These are phyloP conservation scores for Porcisia hertigi DNA, from an alignment of 208 protist species.

Conservation along the genomic window DNA sequence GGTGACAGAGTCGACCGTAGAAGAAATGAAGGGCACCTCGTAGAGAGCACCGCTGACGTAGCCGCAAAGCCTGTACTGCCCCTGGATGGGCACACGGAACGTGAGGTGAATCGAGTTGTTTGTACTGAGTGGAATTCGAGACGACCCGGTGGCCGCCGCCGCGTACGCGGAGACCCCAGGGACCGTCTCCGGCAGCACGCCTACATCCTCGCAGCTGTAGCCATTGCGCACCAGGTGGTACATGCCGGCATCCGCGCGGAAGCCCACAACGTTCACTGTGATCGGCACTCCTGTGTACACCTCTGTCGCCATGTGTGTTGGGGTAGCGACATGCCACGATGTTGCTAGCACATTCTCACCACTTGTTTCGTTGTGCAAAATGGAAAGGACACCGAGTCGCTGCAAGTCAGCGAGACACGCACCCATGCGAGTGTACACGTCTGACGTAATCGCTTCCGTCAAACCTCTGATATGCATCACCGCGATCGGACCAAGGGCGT, in stretches of 20 bases:
- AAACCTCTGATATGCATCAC: slow-evolving; percentile 37
- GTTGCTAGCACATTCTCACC: slow-evolving; percentile 35
- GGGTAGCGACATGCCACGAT: slow-evolving; percentile 32
- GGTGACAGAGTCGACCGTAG: slow-evolving; percentile 15
- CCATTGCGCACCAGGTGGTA: slow-evolving; percentile 28
- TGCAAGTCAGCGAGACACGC: slow-evolving; percentile 35
- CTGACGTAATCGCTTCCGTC: slow-evolving; percentile 19
- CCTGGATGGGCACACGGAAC: slow-evolving; percentile 42
- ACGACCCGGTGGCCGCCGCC: not conserved
- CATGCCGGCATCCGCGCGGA: slow-evolving; percentile 13
- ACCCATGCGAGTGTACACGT: slow-evolving; percentile 39
- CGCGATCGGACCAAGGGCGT: slow-evolving; percentile 41
- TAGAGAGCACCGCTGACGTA: slow-evolving; percentile 40
- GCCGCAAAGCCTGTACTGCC: slow-evolving; percentile 59
- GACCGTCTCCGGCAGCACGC: slow-evolving; percentile 22
- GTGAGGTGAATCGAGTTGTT: slow-evolving; percentile 13
- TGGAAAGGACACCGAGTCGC: slow-evolving; percentile 16
- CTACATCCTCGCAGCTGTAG: slow-evolving; percentile 28
- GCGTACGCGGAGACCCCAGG: not conserved
- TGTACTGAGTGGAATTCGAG: not conserved
- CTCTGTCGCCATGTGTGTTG: slow-evolving; percentile 14
- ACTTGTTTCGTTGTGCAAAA: slow-evolving; percentile 45
- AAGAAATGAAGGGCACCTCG: slow-evolving; percentile 38
- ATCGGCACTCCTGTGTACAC: slow-evolving; percentile 19
- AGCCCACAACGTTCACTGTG: slow-evolving; percentile 31